phyloP scores from a whole-genome alignment of 1,284 basidiomycete genomes.

The Tilletia indica region DNA sequence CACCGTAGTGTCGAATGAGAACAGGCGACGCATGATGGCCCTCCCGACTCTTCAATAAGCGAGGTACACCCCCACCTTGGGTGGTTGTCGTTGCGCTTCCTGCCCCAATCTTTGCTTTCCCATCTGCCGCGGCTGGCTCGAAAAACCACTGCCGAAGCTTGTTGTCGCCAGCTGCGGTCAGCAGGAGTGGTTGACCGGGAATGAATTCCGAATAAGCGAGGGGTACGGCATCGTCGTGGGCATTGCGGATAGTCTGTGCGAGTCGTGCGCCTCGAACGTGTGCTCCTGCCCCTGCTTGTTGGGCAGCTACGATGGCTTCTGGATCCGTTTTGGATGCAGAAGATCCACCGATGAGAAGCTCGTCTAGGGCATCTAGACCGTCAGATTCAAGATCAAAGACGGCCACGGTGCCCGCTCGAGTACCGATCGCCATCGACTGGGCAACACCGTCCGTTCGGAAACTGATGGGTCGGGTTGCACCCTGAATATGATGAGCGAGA shows the following conservation, averaged over 20 bases:
- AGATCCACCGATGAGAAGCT: not conserved
- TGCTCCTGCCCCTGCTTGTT: not conserved
- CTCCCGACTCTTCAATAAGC: constrained; percentile 83
- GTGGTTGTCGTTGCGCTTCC: not conserved
- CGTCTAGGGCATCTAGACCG: constrained; percentile 3
- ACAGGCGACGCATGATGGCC: constrained; percentile 90
- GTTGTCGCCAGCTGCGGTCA: constrained; percentile 50
- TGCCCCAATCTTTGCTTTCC: constrained; percentile 56
- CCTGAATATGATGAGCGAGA: constrained; percentile 59
- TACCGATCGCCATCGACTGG: constrained; percentile 51
- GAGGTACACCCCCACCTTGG: constrained; percentile 27
- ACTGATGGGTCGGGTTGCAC: constrained; percentile 61
- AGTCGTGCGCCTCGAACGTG: constrained; percentile 24
- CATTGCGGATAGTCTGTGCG: constrained; percentile 49
- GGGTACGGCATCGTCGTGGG: constrained; percentile 39
- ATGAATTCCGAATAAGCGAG: constrained; percentile 49
- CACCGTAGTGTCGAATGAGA: constrained; percentile 89
- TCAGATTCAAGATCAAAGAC: constrained; percentile 50
- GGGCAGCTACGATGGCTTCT: not conserved
- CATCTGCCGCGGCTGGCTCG: constrained; percentile 74
- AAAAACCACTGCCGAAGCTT: constrained; percentile 81
- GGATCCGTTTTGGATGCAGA: not conserved
- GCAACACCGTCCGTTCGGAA: constrained; percentile 76
- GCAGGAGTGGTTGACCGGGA: constrained; percentile 42
- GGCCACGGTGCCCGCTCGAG: constrained; percentile 45